Evolutionary conservation across 1,139 yeast species (phyloP), one percentile per base, ranked within the genome.

Genomic region (Hyphopichia khmerensis): DNA sequence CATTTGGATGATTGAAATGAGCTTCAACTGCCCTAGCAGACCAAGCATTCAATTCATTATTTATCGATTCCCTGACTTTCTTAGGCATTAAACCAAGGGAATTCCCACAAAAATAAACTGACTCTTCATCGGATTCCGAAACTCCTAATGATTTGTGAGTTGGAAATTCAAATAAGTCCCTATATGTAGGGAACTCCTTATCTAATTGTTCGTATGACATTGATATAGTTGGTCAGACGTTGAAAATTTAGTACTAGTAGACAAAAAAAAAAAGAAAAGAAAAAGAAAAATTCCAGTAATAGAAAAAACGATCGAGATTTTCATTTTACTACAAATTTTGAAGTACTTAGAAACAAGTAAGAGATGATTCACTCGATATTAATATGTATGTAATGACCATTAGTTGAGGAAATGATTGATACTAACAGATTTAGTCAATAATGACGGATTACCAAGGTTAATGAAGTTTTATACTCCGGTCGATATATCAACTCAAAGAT

Each of bases 381-480:
- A 43, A 88, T 90, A 59, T 87, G 91, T 86, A 76, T 46, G 91
- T 79, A 43, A 4, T n/a, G 15, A 7, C 11, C 13, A 29, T 13
- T 41, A 47, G 13, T 30, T 19, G 23, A 9, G 34, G 21, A 7
- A 16, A n/a, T n/a, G 26, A 6, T 2, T 8, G 17, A 11, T 55
- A 53, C 62, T 58, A 55, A 57, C 64, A 17, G 41, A n/a, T 17
- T 8, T 45, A 83, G 95, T 91, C 64, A 91, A 91, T 65, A 90
- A 87, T 53, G 85, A 85, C 55, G 96, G 98, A n/a, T 78, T 88
- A 42, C 97, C 99, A 1, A 77, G 99, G 43, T 70, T 93, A 42
- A 82, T 87, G 68, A 90, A 90, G 62, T 95, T 93, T 67, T 93
- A 95, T 62, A 88, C 97, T 0, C 95, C 96, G 2, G 88, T 93